Evolutionary conservation across 805 yeast species (phyloP), one percentile per base, ranked within the genome.

Genomic region (Saccharomycopsis fermentans): DNA sequence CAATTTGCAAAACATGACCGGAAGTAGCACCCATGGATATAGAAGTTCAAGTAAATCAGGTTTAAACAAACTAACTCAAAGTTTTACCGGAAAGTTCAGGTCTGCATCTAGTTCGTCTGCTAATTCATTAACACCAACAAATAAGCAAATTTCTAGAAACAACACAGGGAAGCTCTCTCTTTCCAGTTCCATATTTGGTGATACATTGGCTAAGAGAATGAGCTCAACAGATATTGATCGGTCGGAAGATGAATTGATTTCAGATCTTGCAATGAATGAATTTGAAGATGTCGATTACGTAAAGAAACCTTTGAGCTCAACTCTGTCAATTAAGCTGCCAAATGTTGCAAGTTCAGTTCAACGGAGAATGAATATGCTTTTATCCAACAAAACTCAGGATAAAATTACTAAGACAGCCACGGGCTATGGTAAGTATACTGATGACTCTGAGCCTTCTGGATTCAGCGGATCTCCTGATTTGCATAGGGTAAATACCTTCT

Each of bases 391-490:
- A 16, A 36, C 48, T 29, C 56, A 60, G 17, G 59, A 56, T 24
- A 39, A 36, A 19, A 52, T 59, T 21, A 55, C 40, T 14, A 84
- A 80, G 64, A 83, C 92, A 0, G 96, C 96, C 0, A 70, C 76
- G 4, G 96, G 96, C 0, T 90, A 90, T 69, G 96, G 96, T 6
- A 81, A 81, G 67, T 87, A 79, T 67, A 83, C 91, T 0, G 84
- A 78, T 54, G 52, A 54, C 24, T 37, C 47, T 4, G 29, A 19
- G 14, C 27, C 12, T 2, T 3, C 16, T 6, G 50, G 4, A 43
- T 43, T 21, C 24, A 21, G 24, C 24, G 50, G 50, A 9, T 24
- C 53, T 11, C 26, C 54, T 34, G 54, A 34, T 9, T 34, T 34
- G 39, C 27, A 51, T 26, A 51, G 39, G 17, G 54, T n/a, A 4